Base-by-base conservation (phyloP, 495 filamentous ascomycete species). In the Aspergillus funiculosus region DNA sequence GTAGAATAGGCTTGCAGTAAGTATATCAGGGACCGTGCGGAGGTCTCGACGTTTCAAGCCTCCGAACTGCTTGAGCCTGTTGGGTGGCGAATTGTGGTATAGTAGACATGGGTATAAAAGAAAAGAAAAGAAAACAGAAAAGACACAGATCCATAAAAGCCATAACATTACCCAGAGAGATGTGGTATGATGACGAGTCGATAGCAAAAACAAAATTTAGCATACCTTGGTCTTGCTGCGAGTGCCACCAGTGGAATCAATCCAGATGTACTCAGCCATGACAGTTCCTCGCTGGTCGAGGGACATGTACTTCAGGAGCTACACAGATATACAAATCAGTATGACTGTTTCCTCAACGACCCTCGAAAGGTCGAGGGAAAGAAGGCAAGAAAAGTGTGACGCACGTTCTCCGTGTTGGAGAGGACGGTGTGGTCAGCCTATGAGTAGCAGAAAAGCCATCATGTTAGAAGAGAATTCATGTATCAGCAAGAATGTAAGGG, bases 231-330 rank as follows among this genome's bases (percentile, higher is more conserved):
- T 86, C 73, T 95, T 95, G 63, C 86, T 89, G 50, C 89, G 87
- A 55, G 83, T 74, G 51, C 82, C 85, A 60, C 83, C 84, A 48
- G 66, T 63, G 55, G 80, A 68, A 65, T 98, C 92, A 59, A 98
- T 90, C 92, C 92, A 98, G 74, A 98, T 82, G 76, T 96, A 98
- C 73, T 98, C 92, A 49, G 89, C 89, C 62, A 91, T 86, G 54
- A 89, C 69, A 26, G 62, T 71, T 62, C 89, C 89, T 59, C 85
- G 86, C 76, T 97, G 92, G 62, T 88, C 82, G 52, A 98, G 86
- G 56, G 75, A 71, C 69, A 91, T 78, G 79, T 94, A 98, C 68
- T 95, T 95, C 63, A 85, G 64, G 68, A 96, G 82, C 88, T 96
- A 67, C 60, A 39, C 54, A 56, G 59, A 37, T 51, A 36, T 44